phyloP scores from a whole-genome alignment of 495 filamentous ascomycete species.

The Copromyces sp. region DNA sequence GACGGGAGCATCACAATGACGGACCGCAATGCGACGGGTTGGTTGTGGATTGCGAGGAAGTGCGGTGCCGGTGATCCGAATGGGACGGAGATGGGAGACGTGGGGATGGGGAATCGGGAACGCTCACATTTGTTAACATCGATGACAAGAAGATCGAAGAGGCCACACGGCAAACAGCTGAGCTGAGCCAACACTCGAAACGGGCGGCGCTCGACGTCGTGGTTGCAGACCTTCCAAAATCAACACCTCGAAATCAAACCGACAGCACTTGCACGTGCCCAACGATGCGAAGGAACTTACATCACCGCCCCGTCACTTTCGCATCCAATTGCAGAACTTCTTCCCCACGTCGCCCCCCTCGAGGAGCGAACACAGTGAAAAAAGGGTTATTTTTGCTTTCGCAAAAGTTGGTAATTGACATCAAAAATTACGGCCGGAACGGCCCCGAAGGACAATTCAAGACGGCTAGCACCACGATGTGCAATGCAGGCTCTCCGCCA shows the following conservation, averaged over 20 bases:
- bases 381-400: slow-evolving; percentile 3
- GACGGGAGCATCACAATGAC: background rate
- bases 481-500: slow-evolving; percentile 17
- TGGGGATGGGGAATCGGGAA: background rate
- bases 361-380: slow-evolving; percentile 9
- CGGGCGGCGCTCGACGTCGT: background rate
- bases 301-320: background rate
- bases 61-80: background rate
- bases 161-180: too few species aligned
- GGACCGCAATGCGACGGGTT: background rate
- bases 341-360: slow-evolving; percentile 7
- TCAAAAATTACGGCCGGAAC: slow-evolving; percentile 18
- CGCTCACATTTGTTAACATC: background rate
- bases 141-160: background rate
- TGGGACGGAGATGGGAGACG: background rate
- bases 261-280: background rate
- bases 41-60: background rate
- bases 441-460: slow-evolving; percentile 19
- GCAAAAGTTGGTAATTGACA: slow-evolving; percentile 3
- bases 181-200: too few species aligned
- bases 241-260: background rate
- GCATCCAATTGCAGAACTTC: background rate
- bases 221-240: background rate
- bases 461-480: slow-evolving; percentile 14
- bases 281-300: too few species aligned